Evolutionary conservation across 495 filamentous ascomycete species (phyloP).

Genomic region (Penicillium parvum): DNA sequence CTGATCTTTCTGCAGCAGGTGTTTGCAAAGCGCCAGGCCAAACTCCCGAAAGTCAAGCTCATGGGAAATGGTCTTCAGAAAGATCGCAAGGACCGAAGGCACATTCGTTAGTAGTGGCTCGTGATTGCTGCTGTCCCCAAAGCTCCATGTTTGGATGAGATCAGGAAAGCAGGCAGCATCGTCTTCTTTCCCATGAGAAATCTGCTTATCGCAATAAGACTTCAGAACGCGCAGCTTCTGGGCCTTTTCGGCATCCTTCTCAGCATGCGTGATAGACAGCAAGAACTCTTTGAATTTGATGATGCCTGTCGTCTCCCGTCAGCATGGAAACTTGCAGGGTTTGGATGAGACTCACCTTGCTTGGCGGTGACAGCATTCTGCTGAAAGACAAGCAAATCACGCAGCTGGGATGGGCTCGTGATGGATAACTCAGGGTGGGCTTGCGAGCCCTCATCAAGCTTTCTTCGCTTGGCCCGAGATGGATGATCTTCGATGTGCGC

Average conservation of each 20-base stretch:
- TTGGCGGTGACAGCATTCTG: constrained; percentile 57
- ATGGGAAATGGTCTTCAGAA: constrained; percentile 67
- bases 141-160: constrained; percentile 75
- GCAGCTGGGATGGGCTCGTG: constrained; percentile 54
- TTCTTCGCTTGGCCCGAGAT: constrained; percentile 39
- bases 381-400: constrained; percentile 59
- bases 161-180: constrained; percentile 61
- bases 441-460: constrained; percentile 29
- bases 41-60: constrained; percentile 65
- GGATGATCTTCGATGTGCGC: constrained; percentile 26
- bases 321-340: background rate
- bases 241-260: constrained; percentile 44
- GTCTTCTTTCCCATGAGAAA: constrained; percentile 47
- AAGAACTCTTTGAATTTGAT: constrained; percentile 75
- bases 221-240: constrained; percentile 59
- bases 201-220: constrained; percentile 67
- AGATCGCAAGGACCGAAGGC: constrained; percentile 68
- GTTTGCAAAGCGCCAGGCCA: constrained; percentile 67
- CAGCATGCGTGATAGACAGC: constrained; percentile 52
- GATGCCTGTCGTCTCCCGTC: constrained; percentile 47
- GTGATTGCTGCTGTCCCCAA: constrained; percentile 64
- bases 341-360: constrained; percentile 52
- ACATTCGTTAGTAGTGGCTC: constrained; percentile 71
- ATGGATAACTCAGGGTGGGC: constrained; percentile 45
- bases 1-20: constrained; percentile 67